phyloP scores from a whole-genome alignment of 2,329 filamentous ascomycete species.

The Nigrospora osmanthi region DNA sequence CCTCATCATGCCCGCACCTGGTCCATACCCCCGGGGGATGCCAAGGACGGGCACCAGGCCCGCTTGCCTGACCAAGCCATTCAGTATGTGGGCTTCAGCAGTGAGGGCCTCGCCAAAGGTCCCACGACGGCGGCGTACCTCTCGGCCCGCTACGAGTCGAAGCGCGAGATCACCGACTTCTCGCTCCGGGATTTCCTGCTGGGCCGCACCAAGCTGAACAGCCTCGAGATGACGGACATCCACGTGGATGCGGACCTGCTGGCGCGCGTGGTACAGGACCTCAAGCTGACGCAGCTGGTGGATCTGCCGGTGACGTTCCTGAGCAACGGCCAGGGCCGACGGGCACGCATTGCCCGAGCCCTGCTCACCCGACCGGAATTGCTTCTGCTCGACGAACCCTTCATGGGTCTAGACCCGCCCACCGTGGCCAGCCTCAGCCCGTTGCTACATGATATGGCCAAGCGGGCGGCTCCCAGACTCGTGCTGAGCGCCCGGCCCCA shows the following conservation, averaged over 20 bases:
- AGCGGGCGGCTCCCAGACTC: conserved; percentile 59
- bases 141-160: conserved; percentile 83
- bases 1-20: conserved; percentile 71
- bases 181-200: conserved; percentile 73
- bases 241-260: conserved; percentile 43
- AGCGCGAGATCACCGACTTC: conserved; percentile 81
- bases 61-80: conserved; percentile 61
- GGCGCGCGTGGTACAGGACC: conserved; percentile 56
- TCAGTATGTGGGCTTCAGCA: conserved; percentile 85
- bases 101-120: conserved; percentile 51
- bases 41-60: conserved; percentile 27
- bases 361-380: conserved; percentile 73
- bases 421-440: conserved; percentile 66
- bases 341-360: conserved; percentile 82
- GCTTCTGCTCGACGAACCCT: conserved; percentile 83
- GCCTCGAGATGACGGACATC: conserved; percentile 44
- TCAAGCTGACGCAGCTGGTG: conserved; percentile 62
- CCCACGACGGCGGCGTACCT: conserved; percentile 69
- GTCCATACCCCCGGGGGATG: conserved; percentile 15
- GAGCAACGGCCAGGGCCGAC: conserved; percentile 85
- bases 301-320: conserved; percentile 81
- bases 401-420: conserved; percentile 89
- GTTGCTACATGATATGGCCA: conserved; percentile 61
- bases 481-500: conserved; percentile 76
- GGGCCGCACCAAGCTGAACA: conserved; percentile 78